These are phyloP conservation scores for Ophiostoma tasmaniense DNA, from an alignment of 2,329 filamentous ascomycete genomes.

Conservation along the genomic window DNA sequence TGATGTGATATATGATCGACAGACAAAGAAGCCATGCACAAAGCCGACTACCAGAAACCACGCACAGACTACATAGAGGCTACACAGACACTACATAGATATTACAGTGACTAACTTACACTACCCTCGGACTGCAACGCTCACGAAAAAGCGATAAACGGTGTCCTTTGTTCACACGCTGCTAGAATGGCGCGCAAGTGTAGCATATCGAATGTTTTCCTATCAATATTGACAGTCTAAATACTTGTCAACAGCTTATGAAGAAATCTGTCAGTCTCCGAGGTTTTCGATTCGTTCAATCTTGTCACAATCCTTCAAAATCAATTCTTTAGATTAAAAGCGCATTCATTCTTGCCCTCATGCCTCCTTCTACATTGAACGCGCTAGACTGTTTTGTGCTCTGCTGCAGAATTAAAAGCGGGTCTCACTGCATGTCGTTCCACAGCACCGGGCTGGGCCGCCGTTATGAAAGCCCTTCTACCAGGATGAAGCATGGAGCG, in stretches of 20 bases:
- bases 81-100: background rate
- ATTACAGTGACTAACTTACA: no score
- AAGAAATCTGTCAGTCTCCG: background rate
- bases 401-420: background rate
- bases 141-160: background rate
- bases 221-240: background rate
- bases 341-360: background rate
- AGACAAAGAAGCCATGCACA: background rate
- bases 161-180: background rate
- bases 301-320: background rate
- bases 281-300: background rate
- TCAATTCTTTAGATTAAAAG: background rate
- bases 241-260: background rate
- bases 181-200: background rate
- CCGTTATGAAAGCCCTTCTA: background rate
- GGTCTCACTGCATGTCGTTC: background rate
- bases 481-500: constrained; percentile 2
- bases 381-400: background rate
- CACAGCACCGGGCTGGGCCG: constrained; percentile 5
- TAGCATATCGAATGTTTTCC: background rate
- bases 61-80: background rate
- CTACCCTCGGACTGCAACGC: no score
- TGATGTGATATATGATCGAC: background rate
- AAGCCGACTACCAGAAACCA: background rate
- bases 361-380: background rate